phyloP scores from a whole-genome alignment of 179 eudicot species.

The Nepenthes alata region DNA sequence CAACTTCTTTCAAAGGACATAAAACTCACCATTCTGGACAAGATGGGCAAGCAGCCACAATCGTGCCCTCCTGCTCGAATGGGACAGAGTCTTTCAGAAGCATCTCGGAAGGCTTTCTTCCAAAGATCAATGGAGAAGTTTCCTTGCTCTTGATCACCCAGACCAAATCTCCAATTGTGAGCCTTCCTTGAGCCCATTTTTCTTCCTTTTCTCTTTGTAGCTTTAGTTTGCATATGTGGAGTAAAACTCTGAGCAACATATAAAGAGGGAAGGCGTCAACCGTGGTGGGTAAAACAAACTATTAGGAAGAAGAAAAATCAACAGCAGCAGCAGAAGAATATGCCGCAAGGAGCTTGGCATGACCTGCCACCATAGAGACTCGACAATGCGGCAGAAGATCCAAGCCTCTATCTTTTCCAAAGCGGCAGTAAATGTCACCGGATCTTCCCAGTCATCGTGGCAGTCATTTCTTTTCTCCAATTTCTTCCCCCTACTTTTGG shows the following conservation, averaged over 20 bases:
- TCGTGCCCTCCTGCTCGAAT: slow-evolving; percentile 77
- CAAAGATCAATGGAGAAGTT: slow-evolving; percentile 63
- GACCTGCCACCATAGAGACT: slow-evolving; percentile 99
- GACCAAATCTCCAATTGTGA: slow-evolving; percentile 30
- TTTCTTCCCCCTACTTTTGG: slow-evolving; percentile 20
- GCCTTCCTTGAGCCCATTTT: slow-evolving; percentile 36
- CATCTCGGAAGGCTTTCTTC: slow-evolving; percentile 86
- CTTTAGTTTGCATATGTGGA: slow-evolving; percentile 76
- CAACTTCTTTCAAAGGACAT: not conserved
- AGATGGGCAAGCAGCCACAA: slow-evolving; percentile 79
- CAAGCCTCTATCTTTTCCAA: slow-evolving; percentile 82
- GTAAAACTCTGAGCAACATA: slow-evolving; percentile 50
- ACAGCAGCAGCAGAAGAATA: not conserved
- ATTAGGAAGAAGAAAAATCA: not conserved
- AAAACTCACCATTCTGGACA: slow-evolving; percentile 50
- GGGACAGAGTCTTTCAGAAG: slow-evolving; percentile 83
- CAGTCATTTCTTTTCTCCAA: slow-evolving; percentile 29
- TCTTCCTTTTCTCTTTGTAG: slow-evolving; percentile 39
- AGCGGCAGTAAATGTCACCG: slow-evolving; percentile 45
- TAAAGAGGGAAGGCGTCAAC: not conserved
- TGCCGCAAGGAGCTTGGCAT: slow-evolving; percentile 1
- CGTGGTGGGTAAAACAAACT: not conserved
- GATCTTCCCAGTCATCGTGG: slow-evolving; percentile 70
- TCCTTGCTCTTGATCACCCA: slow-evolving; percentile 81
- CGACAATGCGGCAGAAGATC: slow-evolving; percentile 66